These are phyloP conservation scores for Solanum commersonii DNA, from an alignment of 257 asterid genomes.

Conservation along the genomic window DNA sequence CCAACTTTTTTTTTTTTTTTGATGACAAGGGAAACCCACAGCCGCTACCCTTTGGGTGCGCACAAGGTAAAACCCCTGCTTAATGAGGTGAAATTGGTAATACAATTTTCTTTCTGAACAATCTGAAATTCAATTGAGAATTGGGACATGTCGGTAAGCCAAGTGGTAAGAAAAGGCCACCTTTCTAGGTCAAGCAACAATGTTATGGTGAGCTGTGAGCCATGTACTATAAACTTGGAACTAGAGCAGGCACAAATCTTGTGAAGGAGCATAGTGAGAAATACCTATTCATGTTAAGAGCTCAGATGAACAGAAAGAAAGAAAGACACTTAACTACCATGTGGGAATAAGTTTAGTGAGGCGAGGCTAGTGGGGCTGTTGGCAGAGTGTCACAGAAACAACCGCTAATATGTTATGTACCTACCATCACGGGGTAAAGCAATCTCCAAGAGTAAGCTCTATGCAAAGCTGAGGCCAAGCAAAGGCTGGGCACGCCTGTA, in stretches of 20 bases:
- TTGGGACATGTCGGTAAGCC: neutral
- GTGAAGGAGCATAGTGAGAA: neutral
- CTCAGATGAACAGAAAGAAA: neutral
- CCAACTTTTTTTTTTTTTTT: too few relatives aligned
- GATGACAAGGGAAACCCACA: too few relatives aligned
- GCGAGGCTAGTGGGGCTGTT: neutral
- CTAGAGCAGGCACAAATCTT: neutral
- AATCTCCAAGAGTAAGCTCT: neutral
- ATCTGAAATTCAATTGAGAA: neutral
- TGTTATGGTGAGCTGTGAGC: neutral
- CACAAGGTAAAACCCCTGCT: too few relatives aligned
- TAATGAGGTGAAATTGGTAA: neutral
- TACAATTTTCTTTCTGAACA: neutral
- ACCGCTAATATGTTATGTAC: neutral
- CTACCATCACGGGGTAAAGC: neutral
- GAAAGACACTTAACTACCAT: neutral
- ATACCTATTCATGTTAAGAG: neutral
- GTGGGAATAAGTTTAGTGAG: neutral
- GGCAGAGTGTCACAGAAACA: neutral
- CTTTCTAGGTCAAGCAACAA: neutral
- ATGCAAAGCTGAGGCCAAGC: neutral
- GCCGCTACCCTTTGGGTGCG: too few relatives aligned
- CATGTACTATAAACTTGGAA: neutral
- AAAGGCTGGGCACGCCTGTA: neutral
- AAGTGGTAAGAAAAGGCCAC: neutral